Base-by-base conservation (phyloP, 352 stramenopile species). In the Phytophthora pseudosyringae region DNA sequence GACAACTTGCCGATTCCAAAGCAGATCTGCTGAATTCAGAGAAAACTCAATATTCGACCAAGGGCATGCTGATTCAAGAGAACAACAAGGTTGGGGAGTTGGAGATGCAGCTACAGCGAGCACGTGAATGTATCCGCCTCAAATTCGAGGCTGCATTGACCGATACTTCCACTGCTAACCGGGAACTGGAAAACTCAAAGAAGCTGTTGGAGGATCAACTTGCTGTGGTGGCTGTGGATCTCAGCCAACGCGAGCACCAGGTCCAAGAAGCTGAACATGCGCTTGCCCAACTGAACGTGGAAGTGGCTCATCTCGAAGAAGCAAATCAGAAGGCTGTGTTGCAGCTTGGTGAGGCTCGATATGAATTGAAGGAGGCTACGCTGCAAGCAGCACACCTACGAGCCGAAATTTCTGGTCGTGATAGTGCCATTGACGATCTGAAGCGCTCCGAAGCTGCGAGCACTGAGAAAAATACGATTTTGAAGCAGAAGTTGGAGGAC, bases 71-170 rank as follows among this genome's bases (percentile, higher is more conserved):
- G 18, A 28, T 76, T 12, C 43, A 80, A 15, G 78, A 88, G 43
- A 79, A 79, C 11, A 28, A 53, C 8, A 61, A 55, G 13, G 57
- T 69, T 59, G 43, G 75, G 5, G 65, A 75, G 13, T 32, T 70
- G 15, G 52, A 59, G 11, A 33, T 72, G 8, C 67, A 77, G 21
- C 9, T 76, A 12, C 47, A 73, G 39, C 66, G 64, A 55, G 39
- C 63, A 16, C 53, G 54, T 16, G 76, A 81, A 33, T 28, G 46
- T 13, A 40, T 64, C 16, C 60, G 52, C 21, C 47, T 86, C 6
- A 62, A 83, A 25, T 70, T 76, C n/a, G 64, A 86, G 21, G 39
- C 53, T 16, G 67, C 62, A 40, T 46, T 86, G n/a, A 62, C 69
- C 29, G 62, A 86, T 52, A 33, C 63, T 21, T 36, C 45, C n/a